Evolutionary conservation across 352 stramenopile genomes (phyloP), one percentile per base, ranked within the genome.

Genomic region (Phytophthora citricola): DNA sequence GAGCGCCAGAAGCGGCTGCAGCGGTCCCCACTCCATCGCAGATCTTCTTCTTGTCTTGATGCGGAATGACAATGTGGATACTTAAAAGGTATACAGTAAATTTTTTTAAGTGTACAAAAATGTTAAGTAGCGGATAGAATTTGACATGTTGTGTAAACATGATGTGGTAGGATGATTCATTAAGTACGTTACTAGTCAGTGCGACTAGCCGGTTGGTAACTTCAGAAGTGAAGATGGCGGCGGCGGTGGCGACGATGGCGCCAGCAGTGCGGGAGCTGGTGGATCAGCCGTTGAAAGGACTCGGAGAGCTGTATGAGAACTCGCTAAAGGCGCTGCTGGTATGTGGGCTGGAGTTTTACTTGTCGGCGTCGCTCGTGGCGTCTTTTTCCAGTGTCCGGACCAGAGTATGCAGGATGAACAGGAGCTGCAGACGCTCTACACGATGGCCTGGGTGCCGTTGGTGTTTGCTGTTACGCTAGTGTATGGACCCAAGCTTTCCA

Each of bases 401-500:
- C 51, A 69, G 36, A 53, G 15, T 3, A 53, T 76, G 32, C 79
- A 86, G 38, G 85, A 83, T 39, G 78, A 85, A 40, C 75, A 92
- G 68, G 85, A 93, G 50, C 78, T 93, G 53, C 66, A 87, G 73
- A 88, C 82, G 55, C 74, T 92, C 39, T 87, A 86, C 60, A 80
- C 75, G 41, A 64, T 91, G 67, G 72, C 78, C 14, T 92, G 85
- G 85, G 61, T 81, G 38, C 85, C 85, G 1, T 58, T 88, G 34
- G 24, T 75, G 29, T 55, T 85, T 14, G 70, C 78, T 11, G 26
- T 75, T 4, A 45, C 83, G 9, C 65, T 93, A 7, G 81, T 83
- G 12, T 91, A 90, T 38, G 85, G 83, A 6, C 70, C 82, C 41
- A 78, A 81, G 24, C 34, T 90, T 9, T 67, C 66, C 8, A 70